Percentiles rank a stretch among this genome's conserved stretches.
Conservation (phyloP, 2,329 filamentous ascomycete species). For the Colletotrichum sp. region DNA sequence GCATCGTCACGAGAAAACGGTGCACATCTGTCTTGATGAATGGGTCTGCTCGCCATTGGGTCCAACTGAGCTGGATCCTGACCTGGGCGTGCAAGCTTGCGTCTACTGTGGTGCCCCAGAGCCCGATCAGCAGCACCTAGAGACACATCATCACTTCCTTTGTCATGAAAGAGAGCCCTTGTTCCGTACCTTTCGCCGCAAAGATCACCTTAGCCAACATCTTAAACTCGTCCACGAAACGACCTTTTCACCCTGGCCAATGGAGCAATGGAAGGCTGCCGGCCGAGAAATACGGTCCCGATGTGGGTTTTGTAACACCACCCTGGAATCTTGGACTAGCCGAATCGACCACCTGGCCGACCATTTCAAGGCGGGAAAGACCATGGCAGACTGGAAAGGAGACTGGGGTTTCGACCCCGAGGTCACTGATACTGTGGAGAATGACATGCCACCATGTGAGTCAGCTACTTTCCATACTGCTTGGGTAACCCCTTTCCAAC, state of each 20-base stretch:
- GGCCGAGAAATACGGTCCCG: slow-evolving; percentile 31
- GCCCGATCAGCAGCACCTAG: slow-evolving; percentile 33
- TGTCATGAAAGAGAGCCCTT: slow-evolving; percentile 39
- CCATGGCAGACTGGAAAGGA: slow-evolving; percentile 44
- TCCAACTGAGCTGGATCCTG: slow-evolving; percentile 41
- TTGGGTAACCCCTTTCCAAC: slow-evolving; percentile 19
- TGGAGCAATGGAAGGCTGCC: slow-evolving; percentile 40
- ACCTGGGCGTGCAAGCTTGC: slow-evolving; percentile 41
- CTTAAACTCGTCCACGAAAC: slow-evolving; percentile 42
- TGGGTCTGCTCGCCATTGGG: slow-evolving; percentile 48
- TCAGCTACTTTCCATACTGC: background rate
- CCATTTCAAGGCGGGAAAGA: slow-evolving; percentile 41
- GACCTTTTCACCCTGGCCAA: slow-evolving; percentile 49
- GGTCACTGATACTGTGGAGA: slow-evolving; percentile 39
- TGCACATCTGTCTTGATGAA: slow-evolving; percentile 47
- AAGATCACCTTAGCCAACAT: slow-evolving; percentile 48
- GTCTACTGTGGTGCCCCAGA: slow-evolving; percentile 39
- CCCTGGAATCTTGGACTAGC: slow-evolving; percentile 35
- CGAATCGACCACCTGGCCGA: slow-evolving; percentile 41
- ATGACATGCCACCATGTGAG: slow-evolving; percentile 38
- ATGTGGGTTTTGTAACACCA: slow-evolving; percentile 41
- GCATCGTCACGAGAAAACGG: slow-evolving; percentile 54
- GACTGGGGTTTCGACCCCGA: slow-evolving; percentile 43
- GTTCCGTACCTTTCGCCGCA: slow-evolving; percentile 37
- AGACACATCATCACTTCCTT: slow-evolving; percentile 38